Conservation (phyloP, 139 green algal species). For the Tetraselmis striata region DNA sequence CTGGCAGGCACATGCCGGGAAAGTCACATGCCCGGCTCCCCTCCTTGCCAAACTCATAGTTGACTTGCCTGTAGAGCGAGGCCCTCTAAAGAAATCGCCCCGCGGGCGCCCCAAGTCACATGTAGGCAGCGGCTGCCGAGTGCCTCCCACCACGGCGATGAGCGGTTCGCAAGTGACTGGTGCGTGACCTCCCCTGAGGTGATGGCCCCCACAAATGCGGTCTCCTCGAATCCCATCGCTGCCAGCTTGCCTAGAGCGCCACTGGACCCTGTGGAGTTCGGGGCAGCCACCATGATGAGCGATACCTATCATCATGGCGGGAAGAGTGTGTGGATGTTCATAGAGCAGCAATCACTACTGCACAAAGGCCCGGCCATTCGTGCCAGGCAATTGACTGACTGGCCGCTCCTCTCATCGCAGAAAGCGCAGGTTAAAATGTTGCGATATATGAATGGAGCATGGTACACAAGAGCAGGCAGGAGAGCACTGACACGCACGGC, state of each 20-base stretch:
- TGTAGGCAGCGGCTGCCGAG: constrained; percentile 70
- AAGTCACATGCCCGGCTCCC: too few species aligned
- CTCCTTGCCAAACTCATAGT: too few species aligned
- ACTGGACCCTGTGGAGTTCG: constrained; percentile 39
- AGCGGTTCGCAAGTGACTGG: constrained; percentile 28
- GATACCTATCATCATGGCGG: too few species aligned
- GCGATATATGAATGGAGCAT: too few species aligned
- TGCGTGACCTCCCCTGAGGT: constrained; percentile 80
- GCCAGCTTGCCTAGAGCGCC: constrained; percentile 64
- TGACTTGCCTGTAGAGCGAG: constrained; percentile 48
- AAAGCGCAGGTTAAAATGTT: too few species aligned
- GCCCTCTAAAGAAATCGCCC: constrained; percentile 53
- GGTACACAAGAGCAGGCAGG: neutral
- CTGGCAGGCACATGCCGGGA: too few species aligned
- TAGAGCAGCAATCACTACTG: too few species aligned
- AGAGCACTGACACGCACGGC: constrained; percentile 26
- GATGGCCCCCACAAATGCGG: constrained; percentile 58
- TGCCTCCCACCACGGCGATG: constrained; percentile 36
- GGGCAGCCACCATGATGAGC: too few species aligned
- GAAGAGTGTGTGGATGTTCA: too few species aligned
- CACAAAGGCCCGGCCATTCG: too few species aligned
- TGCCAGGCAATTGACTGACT: too few species aligned
- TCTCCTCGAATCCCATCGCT: constrained; percentile 66
- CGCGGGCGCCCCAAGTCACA: constrained; percentile 75
- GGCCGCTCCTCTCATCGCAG: too few species aligned